Conservation (phyloP, 2,329 filamentous ascomycete species). For the Thelonectria rubi region DNA sequence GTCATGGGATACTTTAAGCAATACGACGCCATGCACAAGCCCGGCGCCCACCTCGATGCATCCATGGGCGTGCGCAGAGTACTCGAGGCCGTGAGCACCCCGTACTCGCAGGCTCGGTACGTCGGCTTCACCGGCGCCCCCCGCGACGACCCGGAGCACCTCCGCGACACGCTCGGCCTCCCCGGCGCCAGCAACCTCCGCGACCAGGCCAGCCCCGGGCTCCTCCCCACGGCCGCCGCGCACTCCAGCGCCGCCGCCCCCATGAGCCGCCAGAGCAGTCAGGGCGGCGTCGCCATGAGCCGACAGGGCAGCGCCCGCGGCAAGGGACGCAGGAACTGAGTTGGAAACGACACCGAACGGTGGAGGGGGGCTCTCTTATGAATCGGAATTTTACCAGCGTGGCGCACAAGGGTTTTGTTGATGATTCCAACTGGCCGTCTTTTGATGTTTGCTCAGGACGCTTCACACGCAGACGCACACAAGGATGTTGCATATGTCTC, state of each 20-base stretch:
- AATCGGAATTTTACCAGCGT: slow-evolving; percentile 42
- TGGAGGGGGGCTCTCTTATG: slow-evolving; percentile 26
- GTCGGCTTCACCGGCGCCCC: slow-evolving; percentile 58
- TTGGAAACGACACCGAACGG: background rate
- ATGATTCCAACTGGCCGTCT: slow-evolving; percentile 22
- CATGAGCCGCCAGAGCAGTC: slow-evolving; percentile 66
- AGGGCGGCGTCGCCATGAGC: slow-evolving; percentile 66
- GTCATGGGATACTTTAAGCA: slow-evolving; percentile 67
- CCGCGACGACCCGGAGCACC: slow-evolving; percentile 58
- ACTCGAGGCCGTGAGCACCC: slow-evolving; percentile 63
- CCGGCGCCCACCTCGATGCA: slow-evolving; percentile 64
- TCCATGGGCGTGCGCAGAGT: slow-evolving; percentile 63
- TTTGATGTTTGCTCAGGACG: slow-evolving; percentile 20
- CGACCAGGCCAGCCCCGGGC: slow-evolving; percentile 50
- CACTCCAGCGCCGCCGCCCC: slow-evolving; percentile 52
- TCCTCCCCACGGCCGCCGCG: slow-evolving; percentile 38
- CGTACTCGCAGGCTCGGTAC: slow-evolving; percentile 58
- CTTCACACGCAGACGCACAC: slow-evolving; percentile 15
- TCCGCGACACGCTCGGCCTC: slow-evolving; percentile 61
- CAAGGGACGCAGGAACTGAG: slow-evolving; percentile 51
- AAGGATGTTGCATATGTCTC: slow-evolving; percentile 27
- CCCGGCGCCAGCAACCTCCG: slow-evolving; percentile 54
- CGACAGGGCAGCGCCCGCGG: slow-evolving; percentile 63
- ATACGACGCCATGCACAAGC: slow-evolving; percentile 63
- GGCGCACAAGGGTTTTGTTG: slow-evolving; percentile 38